Evolutionary conservation across 2,329 filamentous ascomycete species (phyloP), one percentile per base, ranked within the genome.

Genomic region (Ceratocystis lukuohia): DNA sequence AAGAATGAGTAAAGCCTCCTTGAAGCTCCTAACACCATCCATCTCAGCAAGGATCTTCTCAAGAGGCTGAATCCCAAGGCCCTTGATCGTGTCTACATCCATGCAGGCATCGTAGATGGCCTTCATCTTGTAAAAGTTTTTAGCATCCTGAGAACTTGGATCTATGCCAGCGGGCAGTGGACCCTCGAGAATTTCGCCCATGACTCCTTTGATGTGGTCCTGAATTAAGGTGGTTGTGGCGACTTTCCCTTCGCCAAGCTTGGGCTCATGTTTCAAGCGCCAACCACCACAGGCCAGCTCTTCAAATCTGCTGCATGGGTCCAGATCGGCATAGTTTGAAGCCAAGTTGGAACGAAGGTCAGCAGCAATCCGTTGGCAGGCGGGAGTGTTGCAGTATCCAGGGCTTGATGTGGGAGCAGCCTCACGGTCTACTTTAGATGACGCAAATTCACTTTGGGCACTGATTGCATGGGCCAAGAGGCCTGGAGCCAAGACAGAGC

Each of bases 301-400:
- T 68, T 88, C 84, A 68, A 90, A 90, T 71, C 88, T 75, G n/a
- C 78, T 80, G 70, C 87, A 90, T 1, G 87, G 82, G 71, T 89
- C 85, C 46, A 89, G 76, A 1, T 82, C 74, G 68, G 82, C 77
- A 73, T 88, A 85, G 63, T 84, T 69, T 7, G 71, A 68, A 1
- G 73, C 70, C 0, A 75, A 66, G 10, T 70, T 72, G 25, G 70
- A 70, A 0, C 74, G 66, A 10, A 74, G 71, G 28, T 74, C 72
- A 0, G 73, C 73, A 22, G 73, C 73, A 20, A 73, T 70, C 61
- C 74, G 72, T 0, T 74, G 69, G 25, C 73, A 74, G 17, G 72
- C 71, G 1, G 72, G 70, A 5, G 72, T 73, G 48, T 69, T 57
- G 64, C 71, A 72, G 28, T 30, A 28, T 2, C 5, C 50, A 28